Percentiles rank a stretch among this genome's conserved stretches.
These are phyloP conservation scores for Didymosphaeria variabile DNA, from an alignment of 2,329 filamentous ascomycete genomes.

Conservation along the genomic window DNA sequence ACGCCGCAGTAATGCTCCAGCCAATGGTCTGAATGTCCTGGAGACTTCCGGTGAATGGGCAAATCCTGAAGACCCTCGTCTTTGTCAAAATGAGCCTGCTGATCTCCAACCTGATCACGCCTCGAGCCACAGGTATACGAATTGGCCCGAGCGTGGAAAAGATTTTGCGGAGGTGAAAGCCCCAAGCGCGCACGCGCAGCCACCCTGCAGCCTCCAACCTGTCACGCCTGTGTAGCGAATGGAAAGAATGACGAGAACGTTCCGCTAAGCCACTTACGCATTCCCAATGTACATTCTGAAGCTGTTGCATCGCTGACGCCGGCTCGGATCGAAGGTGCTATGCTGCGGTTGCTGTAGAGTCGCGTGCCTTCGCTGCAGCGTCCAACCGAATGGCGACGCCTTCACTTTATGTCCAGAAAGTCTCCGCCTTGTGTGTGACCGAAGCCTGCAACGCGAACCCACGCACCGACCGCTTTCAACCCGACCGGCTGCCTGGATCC, in stretches of 20 bases:
- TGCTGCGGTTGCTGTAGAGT: slow-evolving; percentile 4
- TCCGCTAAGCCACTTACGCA: slow-evolving; percentile 6
- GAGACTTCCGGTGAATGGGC: neutral
- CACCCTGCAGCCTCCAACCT: slow-evolving; percentile 1
- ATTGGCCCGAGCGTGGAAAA: slow-evolving; percentile 9
- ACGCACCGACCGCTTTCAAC: slow-evolving; percentile 12
- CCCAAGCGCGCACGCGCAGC: slow-evolving; percentile 6
- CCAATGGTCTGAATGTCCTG: neutral
- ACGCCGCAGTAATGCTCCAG: neutral
- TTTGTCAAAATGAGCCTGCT: slow-evolving; percentile 12
- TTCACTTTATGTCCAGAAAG: slow-evolving; percentile 7
- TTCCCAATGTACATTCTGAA: neutral
- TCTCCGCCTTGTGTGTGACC: slow-evolving; percentile 12
- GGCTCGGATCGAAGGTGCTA: neutral
- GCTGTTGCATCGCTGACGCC: slow-evolving; percentile 12
- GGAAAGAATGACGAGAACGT: neutral
- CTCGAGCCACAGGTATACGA: neutral
- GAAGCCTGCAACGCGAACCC: slow-evolving; percentile 11
- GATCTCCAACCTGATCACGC: slow-evolving; percentile 6
- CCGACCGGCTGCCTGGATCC: slow-evolving; percentile 10
- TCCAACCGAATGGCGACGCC: neutral
- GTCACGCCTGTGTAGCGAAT: slow-evolving; percentile 6
- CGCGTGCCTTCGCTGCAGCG: slow-evolving; percentile 1
- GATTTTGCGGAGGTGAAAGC: slow-evolving; percentile 7
- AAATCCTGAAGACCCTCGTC: neutral